These are phyloP conservation scores for Pichia sp. DNA, from an alignment of 1,139 yeast species.

Conservation along the genomic window DNA sequence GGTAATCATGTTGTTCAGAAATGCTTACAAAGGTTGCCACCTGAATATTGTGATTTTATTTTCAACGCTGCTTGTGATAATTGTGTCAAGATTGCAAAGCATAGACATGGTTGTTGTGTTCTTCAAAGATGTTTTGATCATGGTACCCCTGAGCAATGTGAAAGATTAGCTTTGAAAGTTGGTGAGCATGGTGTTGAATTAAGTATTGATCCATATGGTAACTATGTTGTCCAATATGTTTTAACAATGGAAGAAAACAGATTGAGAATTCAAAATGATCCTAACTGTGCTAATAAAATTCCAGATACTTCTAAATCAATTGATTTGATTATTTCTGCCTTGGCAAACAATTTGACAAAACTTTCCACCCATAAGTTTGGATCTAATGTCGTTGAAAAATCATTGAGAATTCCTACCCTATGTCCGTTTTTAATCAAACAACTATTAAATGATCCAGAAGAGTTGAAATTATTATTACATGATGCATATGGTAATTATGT, in stretches of 20 bases:
- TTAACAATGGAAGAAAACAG: constrained; percentile 45
- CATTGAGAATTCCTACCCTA: constrained; percentile 48
- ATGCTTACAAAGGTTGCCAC: constrained; percentile 68
- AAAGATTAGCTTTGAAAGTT: constrained; percentile 44
- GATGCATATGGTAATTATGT: constrained; percentile 77
- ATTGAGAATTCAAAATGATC: constrained; percentile 24
- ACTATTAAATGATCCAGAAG: constrained; percentile 37
- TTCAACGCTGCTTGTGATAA: constrained; percentile 78
- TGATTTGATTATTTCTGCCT: constrained; percentile 22
- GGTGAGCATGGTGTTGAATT: constrained; percentile 58
- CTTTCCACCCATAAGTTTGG: constrained; percentile 88
- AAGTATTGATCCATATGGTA: constrained; percentile 92
- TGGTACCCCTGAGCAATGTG: constrained; percentile 62
- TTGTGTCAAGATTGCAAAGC: constrained; percentile 82
- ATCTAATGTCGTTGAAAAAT: constrained; percentile 89
- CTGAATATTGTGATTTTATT: constrained; percentile 70
- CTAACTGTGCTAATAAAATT: constrained; percentile 30
- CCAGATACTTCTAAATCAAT: constrained; percentile 34
- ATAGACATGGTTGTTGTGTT: constrained; percentile 97
- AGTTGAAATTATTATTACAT: constrained; percentile 43
- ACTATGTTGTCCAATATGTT: constrained; percentile 90
- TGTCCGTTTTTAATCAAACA: constrained; percentile 36
- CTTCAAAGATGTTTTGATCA: constrained; percentile 87
- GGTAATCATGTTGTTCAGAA: constrained; percentile 97
- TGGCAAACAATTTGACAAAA: constrained; percentile 42